Evolutionary conservation across 192 early-diverging fungal species (phyloP).

Genomic region (Entrophospora sp.): DNA sequence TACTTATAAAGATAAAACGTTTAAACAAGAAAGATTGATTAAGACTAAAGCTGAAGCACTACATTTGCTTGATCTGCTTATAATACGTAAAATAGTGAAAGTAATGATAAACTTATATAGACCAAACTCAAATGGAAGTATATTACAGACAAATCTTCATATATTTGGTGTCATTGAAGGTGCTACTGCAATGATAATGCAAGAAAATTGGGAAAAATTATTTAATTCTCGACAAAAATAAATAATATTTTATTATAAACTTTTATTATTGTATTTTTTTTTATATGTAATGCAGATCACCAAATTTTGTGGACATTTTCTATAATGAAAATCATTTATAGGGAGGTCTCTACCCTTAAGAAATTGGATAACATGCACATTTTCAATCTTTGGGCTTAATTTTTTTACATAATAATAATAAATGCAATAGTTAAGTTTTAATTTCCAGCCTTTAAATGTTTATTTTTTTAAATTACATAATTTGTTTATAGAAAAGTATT

Average conservation of each 20-base stretch:
- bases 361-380: too few relatives aligned
- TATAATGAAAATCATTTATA: too few relatives aligned
- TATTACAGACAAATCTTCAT: neutral
- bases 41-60: neutral
- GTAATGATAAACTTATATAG: neutral
- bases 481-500: too few relatives aligned
- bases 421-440: too few relatives aligned
- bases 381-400: too few relatives aligned
- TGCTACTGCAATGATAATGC: neutral
- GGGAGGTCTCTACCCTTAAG: too few relatives aligned
- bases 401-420: too few relatives aligned
- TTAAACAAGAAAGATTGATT: neutral
- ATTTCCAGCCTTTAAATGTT: too few relatives aligned
- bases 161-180: neutral
- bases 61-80: neutral
- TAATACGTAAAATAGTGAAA: neutral
- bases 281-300: too few relatives aligned
- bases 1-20: neutral
- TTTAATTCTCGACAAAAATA: neutral
- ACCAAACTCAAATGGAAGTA: neutral
- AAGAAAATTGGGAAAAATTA: neutral
- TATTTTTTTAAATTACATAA: too few relatives aligned
- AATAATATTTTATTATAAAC: neutral
- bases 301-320: too few relatives aligned
- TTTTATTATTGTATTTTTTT: neutral